Base-by-base conservation (phyloP, 129 eudicot genomes). In the Solidago caesia region DNA sequence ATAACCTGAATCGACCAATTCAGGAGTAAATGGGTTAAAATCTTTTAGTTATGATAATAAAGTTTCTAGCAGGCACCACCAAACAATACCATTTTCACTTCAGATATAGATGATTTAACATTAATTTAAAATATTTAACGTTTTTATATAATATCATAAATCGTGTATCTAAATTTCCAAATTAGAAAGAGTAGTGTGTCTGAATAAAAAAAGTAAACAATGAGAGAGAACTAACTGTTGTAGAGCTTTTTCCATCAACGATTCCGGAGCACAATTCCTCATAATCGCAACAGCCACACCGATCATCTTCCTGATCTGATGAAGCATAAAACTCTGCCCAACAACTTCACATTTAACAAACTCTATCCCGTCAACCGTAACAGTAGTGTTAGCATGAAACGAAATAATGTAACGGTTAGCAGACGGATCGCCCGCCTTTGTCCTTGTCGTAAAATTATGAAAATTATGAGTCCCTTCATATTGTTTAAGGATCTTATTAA, bases 251-350 rank as follows among this genome's bases (percentile, higher is more conserved):
- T 86, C 84, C 26, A 88, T 86, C 73, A 94, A 65, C 9, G 93
- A 94, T 68, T 90, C 98, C 1, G 93, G 89, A 63, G 90, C 86
- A 73, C 81, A 71, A 78, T 87, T 80, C 88, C 98, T 86, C 96
- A 90, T 87, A 44, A 94, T 77, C 4, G 96, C 92, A 65, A 94
- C 97, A 1, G 98, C 97, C 68, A 86, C 80, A 73, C 98, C 98
- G 49, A 94, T 85, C 98, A 94, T 85, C 75, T 94, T 94, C 75
- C 98, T 45, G 2, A 94, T 94, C 70, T 94, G 98, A 68, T 94
- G 98, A 78, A 94, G 97, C 97, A 94, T 94, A 75, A 94, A 94
- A 82, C 98, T 94, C 74, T 94, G 96, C 60, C 98, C 97, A 41
- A 94, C 79, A 63, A 94, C 96, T 68, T 94, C 93, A 75, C 98